These are phyloP conservation scores for Vanilla planifolia DNA, from an alignment of 106 monocot genomes.

Conservation along the genomic window DNA sequence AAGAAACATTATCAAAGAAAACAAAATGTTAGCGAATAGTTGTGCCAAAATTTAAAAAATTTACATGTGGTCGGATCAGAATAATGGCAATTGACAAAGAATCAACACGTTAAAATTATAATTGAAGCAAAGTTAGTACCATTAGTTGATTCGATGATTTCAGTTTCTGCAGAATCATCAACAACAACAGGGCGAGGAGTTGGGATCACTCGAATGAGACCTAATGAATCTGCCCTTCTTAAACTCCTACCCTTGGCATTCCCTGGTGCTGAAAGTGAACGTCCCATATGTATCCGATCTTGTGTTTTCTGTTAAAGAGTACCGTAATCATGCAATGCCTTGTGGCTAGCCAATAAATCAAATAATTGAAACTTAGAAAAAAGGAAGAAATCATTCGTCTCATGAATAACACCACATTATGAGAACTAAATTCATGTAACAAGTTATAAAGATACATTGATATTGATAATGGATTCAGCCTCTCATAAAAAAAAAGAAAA, in stretches of 20 bases:
- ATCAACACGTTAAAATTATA: neutral
- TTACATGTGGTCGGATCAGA: too few species aligned
- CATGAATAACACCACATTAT: too few species aligned
- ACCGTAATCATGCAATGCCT: neutral
- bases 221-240: slow-evolving; percentile 45
- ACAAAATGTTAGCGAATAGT: too few species aligned
- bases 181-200: slow-evolving; percentile 62
- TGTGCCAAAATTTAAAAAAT: too few species aligned
- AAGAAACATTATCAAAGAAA: too few species aligned
- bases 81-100: neutral
- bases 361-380: too few species aligned
- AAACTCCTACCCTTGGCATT: slow-evolving; percentile 58
- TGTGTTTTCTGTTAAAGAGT: slow-evolving; percentile 39
- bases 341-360: neutral
- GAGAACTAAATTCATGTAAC: too few species aligned
- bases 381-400: too few species aligned
- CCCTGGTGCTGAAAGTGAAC: slow-evolving; percentile 85
- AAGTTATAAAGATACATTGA: too few species aligned
- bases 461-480: too few species aligned
- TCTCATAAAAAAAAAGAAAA: too few species aligned
- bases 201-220: slow-evolving; percentile 65
- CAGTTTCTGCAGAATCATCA: slow-evolving; percentile 23
- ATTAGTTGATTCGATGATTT: slow-evolving; percentile 31
- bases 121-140: slow-evolving; percentile 29
- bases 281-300: slow-evolving; percentile 44